Evolutionary conservation across 2,329 filamentous ascomycete genomes (phyloP).

Genomic region (Ceratocystis smalleyi): DNA sequence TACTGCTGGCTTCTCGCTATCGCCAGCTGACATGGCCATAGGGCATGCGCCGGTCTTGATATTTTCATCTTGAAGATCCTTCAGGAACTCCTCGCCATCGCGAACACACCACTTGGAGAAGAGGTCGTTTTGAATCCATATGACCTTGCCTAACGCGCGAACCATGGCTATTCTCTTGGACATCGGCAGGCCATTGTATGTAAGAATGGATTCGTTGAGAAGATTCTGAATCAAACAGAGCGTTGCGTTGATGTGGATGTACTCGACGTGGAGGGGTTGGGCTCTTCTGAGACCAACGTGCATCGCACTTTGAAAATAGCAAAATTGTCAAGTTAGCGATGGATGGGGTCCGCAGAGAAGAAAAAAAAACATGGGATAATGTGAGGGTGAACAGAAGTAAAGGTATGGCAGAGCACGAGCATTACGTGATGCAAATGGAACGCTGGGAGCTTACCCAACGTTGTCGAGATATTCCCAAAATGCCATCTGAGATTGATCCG

Average conservation of each 20-base stretch:
- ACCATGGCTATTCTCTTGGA: conserved; percentile 56
- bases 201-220: conserved; percentile 60
- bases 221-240: conserved; percentile 65
- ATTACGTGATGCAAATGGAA: background rate
- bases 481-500: conserved; percentile 57
- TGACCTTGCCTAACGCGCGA: conserved; percentile 62
- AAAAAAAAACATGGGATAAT: background rate
- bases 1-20: background rate
- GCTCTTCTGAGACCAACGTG: conserved; percentile 60
- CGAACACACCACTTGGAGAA: conserved; percentile 70
- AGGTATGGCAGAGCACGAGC: background rate
- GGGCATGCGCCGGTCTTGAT: background rate
- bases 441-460: conserved; percentile 43
- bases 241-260: conserved; percentile 58
- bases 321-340: background rate
- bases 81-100: conserved; percentile 45
- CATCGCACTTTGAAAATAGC: conserved; percentile 43
- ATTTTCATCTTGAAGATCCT: background rate
- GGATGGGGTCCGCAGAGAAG: background rate
- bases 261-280: conserved; percentile 63
- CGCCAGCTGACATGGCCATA: background rate
- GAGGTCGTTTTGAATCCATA: conserved; percentile 79
- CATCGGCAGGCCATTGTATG: conserved; percentile 50
- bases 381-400: background rate
- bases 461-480: conserved; percentile 79